phyloP scores from a whole-genome alignment of 441 rosid species.

The Bruguiera hainesii region DNA sequence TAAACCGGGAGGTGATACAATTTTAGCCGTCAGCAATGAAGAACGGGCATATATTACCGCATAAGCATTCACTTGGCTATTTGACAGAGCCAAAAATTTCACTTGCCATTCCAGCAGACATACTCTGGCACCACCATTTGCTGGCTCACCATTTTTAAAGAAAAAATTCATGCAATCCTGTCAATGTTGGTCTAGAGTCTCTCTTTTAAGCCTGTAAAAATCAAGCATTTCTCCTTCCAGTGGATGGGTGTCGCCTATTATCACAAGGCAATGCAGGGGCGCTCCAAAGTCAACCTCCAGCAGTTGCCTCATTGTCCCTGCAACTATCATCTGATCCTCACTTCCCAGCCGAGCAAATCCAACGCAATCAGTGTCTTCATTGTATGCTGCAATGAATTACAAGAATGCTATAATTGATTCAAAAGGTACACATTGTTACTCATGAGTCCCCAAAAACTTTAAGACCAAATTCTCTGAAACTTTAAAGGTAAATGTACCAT shows the following conservation, averaged over 20 bases:
- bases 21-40: too few species aligned
- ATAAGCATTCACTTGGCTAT: too few species aligned
- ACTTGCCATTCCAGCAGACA: background rate
- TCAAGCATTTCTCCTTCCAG: slow-evolving; percentile 88
- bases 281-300: slow-evolving; percentile 67
- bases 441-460: background rate
- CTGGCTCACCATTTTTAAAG: background rate
- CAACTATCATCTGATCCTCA: slow-evolving; percentile 75
- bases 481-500: too few species aligned
- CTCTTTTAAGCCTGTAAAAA: slow-evolving; percentile 44
- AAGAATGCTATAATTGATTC: background rate
- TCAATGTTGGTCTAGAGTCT: slow-evolving; percentile 5
- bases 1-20: too few species aligned
- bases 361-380: slow-evolving; percentile 63
- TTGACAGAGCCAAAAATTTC: too few species aligned
- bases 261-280: slow-evolving; percentile 85
- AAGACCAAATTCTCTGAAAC: too few species aligned
- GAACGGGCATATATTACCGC: too few species aligned
- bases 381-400: slow-evolving; percentile 41
- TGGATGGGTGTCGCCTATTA: slow-evolving; percentile 75
- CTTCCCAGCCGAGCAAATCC: slow-evolving; percentile 85
- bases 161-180: slow-evolving; percentile 5
- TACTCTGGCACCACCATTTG: background rate
- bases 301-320: slow-evolving; percentile 76
- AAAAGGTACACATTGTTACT: background rate